phyloP scores from a whole-genome alignment of 176 grass and related monocot species.

The Lolium perenne region DNA sequence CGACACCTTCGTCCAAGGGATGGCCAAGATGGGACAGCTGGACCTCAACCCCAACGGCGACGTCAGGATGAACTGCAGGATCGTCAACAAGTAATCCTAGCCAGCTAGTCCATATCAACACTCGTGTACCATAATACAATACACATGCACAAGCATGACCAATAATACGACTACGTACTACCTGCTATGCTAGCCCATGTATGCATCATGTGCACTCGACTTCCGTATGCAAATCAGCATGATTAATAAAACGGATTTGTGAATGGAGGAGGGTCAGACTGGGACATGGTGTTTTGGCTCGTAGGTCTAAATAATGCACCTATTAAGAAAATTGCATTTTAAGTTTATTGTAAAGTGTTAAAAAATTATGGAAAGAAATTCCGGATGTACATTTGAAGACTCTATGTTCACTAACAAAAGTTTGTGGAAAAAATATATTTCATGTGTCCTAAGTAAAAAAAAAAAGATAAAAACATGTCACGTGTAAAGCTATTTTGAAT shows the following conservation, averaged over 20 bases:
- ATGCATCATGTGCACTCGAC: background rate
- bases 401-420: too few species aligned
- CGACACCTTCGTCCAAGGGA: conserved; percentile 47
- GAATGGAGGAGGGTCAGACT: too few species aligned
- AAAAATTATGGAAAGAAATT: too few species aligned
- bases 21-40: conserved; percentile 54
- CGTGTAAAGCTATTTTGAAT: too few species aligned
- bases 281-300: too few species aligned
- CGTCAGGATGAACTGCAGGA: conserved; percentile 36
- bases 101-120: background rate
- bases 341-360: too few species aligned
- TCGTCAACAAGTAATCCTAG: background rate
- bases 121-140: background rate
- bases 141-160: background rate
- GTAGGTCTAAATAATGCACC: too few species aligned
- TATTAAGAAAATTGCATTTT: too few species aligned
- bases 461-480: too few species aligned
- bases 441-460: too few species aligned
- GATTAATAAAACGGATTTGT: background rate
- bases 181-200: background rate
- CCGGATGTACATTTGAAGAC: too few species aligned
- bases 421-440: too few species aligned
- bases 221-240: background rate
- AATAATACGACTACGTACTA: background rate
- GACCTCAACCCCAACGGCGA: conserved; percentile 50